These are phyloP conservation scores for Selenicereus undatus DNA, from an alignment of 148 eudicot genomes.

Conservation along the genomic window DNA sequence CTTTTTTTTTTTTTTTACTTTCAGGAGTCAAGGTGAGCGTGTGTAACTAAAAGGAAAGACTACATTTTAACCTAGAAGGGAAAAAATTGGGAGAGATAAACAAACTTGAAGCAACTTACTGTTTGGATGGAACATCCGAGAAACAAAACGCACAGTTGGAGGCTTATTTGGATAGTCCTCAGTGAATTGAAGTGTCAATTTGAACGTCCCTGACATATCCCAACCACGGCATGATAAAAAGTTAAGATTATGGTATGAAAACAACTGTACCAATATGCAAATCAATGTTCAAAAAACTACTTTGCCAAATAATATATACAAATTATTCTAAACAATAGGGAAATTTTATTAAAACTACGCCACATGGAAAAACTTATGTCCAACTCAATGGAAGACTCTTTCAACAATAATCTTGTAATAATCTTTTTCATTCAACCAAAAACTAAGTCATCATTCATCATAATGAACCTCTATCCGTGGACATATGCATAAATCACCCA, in stretches of 20 bases:
- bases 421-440: neutral
- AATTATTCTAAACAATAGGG: neutral
- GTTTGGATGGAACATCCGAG: slow-evolving; percentile 71
- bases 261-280: neutral
- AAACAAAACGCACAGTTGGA: slow-evolving; percentile 60
- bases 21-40: neutral
- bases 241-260: neutral
- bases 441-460: slow-evolving; percentile 3
- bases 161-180: slow-evolving; percentile 75
- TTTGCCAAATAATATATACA: neutral
- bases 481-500: neutral
- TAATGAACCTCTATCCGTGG: neutral
- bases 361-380: neutral
- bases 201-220: slow-evolving; percentile 55
- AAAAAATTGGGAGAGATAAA: neutral
- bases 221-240: slow-evolving; percentile 8
- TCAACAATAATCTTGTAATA: neutral
- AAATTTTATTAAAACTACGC: neutral
- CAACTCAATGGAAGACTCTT: neutral
- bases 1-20: no score
- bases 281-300: neutral
- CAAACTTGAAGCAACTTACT: slow-evolving; percentile 32
- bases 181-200: slow-evolving; percentile 57
- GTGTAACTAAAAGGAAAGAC: neutral
- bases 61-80: neutral